A percentile compares a stretch with the other conserved stretches of the same genome.
Evolutionary conservation across 345 rosid species (phyloP).

Genomic region (Aurinia saxatilis): DNA sequence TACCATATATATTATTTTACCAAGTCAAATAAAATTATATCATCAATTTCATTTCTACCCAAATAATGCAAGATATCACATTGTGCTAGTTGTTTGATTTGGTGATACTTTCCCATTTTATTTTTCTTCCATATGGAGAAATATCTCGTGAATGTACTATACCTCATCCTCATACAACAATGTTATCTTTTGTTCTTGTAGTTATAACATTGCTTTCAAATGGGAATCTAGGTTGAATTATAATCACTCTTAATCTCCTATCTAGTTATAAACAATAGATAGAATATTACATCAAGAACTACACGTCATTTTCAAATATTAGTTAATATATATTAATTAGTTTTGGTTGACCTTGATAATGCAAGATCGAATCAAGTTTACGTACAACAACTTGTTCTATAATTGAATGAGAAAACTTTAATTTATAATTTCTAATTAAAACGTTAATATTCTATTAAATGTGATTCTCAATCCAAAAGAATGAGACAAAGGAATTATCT

Average conservation of each 20-base stretch:
- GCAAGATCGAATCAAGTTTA: constrained; percentile 19
- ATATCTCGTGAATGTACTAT: no score
- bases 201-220: not conserved
- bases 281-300: not conserved
- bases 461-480: constrained; percentile 26
- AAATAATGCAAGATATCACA: not conserved
- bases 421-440: not conserved
- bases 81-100: not conserved
- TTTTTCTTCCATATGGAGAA: not conserved
- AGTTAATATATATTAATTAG: not conserved
- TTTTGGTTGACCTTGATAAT: constrained; percentile 20
- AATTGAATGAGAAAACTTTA: not conserved
- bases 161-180: no score
- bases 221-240: constrained; percentile 12
- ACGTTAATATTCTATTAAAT: constrained; percentile 8
- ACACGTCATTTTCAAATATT: constrained; percentile 15
- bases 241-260: not conserved
- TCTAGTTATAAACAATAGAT: not conserved
- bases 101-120: not conserved
- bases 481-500: constrained; percentile 30
- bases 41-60: not conserved
- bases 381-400: constrained; percentile 24
- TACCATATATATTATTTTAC: not conserved
- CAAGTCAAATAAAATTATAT: not conserved
- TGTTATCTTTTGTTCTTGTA: not conserved